Percentiles rank a stretch among this genome's conserved stretches.
phyloP scores from a whole-genome alignment of 768 basidiomycete genomes.

The Hygrocybe punicea region DNA sequence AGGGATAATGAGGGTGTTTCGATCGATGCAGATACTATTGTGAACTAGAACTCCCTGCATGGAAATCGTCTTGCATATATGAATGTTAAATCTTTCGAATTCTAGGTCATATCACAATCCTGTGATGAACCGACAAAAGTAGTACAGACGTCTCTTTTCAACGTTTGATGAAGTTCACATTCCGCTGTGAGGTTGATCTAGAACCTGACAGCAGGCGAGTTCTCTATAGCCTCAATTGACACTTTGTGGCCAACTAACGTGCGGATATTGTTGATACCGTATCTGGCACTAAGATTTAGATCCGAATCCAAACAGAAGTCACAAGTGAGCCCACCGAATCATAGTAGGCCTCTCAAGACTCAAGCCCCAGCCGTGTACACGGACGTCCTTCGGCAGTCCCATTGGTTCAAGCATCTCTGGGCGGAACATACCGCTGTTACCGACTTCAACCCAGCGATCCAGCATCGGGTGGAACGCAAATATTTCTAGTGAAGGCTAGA shows the following conservation, averaged over 20 bases:
- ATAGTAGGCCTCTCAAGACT: conserved; percentile 94
- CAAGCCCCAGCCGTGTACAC: conserved; percentile 96
- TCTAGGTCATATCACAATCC: not conserved
- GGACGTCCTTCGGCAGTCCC: conserved; percentile 95
- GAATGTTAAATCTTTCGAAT: not conserved
- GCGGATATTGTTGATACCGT: conserved; percentile 96
- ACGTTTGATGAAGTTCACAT: not conserved
- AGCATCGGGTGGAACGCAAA: conserved; percentile 97
- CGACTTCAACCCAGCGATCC: conserved; percentile 95
- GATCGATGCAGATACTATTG: too few relatives aligned
- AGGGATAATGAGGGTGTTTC: too few relatives aligned
- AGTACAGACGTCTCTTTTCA: not conserved
- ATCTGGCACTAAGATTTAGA: conserved; percentile 47
- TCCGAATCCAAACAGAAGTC: not conserved
- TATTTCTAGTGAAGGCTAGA: conserved; percentile 90
- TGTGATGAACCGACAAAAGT: not conserved
- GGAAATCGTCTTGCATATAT: not conserved
- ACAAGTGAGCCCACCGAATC: conserved; percentile 69
- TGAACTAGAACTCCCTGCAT: too few relatives aligned
- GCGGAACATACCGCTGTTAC: conserved; percentile 99
- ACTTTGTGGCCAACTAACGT: conserved; percentile 97
- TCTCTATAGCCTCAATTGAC: conserved; percentile 83
- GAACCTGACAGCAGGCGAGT: conserved; percentile 87
- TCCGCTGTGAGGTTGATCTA: conserved; percentile 41
- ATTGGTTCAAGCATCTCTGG: conserved; percentile 99